These are phyloP conservation scores for Thermothielavioides terrestris DNA, from an alignment of 495 filamentous ascomycete genomes.

Conservation along the genomic window DNA sequence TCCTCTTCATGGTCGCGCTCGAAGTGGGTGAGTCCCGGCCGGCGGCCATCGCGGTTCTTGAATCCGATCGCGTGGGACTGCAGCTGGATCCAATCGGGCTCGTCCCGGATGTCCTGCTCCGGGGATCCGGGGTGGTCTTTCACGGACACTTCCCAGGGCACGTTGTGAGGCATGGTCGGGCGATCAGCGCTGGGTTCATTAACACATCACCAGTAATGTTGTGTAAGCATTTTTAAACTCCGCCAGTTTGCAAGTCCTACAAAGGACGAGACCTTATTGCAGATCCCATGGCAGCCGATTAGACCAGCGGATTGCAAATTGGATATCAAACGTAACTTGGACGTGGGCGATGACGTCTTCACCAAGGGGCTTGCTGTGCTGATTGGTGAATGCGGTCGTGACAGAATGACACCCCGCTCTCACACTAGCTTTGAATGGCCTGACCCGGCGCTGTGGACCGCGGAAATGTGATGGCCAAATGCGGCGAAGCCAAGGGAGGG, in stretches of 20 bases:
- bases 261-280: too few species aligned
- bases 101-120: conserved; percentile 1
- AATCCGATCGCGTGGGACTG: conserved; percentile 8
- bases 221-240: too few species aligned
- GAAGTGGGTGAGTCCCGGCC: neutral
- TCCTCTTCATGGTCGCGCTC: neutral
- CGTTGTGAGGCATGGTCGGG: neutral
- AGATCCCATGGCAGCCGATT: too few species aligned
- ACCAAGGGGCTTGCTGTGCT: neutral
- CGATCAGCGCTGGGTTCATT: neutral
- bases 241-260: too few species aligned
- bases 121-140: conserved; percentile 9
- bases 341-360: neutral
- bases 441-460: too few species aligned
- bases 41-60: conserved; percentile 5
- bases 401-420: too few species aligned
- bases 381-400: neutral
- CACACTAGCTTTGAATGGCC: too few species aligned
- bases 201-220: neutral
- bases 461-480: too few species aligned
- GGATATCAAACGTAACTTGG: too few species aligned
- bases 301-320: too few species aligned
- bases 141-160: conserved; percentile 5
- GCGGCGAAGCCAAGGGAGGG: too few species aligned
- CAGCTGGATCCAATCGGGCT: conserved; percentile 5